A percentile compares a stretch with the other conserved stretches of the same genome.
Conservation (phyloP, 441 rosid genomes). For the Euphorbia schlechtendalii region DNA sequence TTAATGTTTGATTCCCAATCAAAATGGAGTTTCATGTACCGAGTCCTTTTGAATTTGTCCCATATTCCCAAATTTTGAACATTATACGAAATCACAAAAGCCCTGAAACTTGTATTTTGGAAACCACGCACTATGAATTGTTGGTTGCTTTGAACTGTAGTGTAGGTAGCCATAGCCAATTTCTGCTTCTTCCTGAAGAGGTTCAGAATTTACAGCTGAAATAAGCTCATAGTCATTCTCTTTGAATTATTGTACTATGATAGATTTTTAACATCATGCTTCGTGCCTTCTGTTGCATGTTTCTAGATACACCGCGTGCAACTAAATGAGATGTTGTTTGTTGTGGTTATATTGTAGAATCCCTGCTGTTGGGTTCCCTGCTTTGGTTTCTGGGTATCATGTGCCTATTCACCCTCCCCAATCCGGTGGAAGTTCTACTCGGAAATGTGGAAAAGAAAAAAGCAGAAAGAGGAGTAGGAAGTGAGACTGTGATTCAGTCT, state of each 20-base stretch:
- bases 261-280: not conserved
- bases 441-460: constrained; percentile 30
- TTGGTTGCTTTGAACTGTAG: not conserved
- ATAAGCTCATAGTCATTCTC: not conserved
- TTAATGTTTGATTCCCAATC: no score
- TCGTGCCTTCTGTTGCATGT: not conserved
- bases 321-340: not conserved
- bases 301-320: no score
- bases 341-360: constrained; percentile 37
- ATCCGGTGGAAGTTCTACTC: constrained; percentile 27
- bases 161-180: not conserved
- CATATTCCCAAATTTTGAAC: no score
- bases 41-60: no score
- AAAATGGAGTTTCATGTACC: no score
- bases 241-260: not conserved
- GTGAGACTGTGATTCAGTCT: constrained; percentile 20
- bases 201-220: not conserved
- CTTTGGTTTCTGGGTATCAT: constrained; percentile 74
- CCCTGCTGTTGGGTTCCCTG: constrained; percentile 97
- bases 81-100: not conserved
- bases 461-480: constrained; percentile 42
- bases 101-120: not conserved
- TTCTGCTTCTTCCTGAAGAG: not conserved
- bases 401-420: constrained; percentile 43
- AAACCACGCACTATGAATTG: not conserved